Percentiles rank a stretch among this genome's conserved stretches.
Conservation (phyloP, 2,329 filamentous ascomycete genomes). For the Claviceps arundinis region DNA sequence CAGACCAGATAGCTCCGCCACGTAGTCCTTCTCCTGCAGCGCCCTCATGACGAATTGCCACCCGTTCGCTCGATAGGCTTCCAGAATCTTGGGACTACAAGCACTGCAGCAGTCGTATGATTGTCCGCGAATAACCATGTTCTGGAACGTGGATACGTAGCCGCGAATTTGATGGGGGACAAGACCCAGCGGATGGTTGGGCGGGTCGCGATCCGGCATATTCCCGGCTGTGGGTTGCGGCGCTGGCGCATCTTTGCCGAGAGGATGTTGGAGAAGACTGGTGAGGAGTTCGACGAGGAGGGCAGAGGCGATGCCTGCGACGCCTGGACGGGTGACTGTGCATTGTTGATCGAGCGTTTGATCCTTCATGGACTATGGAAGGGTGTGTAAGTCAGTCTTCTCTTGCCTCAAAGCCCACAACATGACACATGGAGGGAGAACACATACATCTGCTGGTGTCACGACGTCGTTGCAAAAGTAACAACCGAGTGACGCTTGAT, state of each 20-base stretch:
- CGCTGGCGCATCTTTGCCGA: slow-evolving; percentile 49
- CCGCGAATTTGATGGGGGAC: slow-evolving; percentile 74
- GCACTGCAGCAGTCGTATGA: slow-evolving; percentile 74
- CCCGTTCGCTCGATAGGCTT: slow-evolving; percentile 51
- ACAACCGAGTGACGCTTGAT: slow-evolving; percentile 66
- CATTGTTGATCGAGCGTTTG: slow-evolving; percentile 96
- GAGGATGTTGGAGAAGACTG: slow-evolving; percentile 76
- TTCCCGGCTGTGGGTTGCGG: slow-evolving; percentile 28
- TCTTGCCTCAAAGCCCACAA: background rate
- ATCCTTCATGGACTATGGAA: slow-evolving; percentile 68
- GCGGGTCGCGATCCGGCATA: slow-evolving; percentile 40
- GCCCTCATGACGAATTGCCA: slow-evolving; percentile 70
- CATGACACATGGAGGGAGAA: background rate
- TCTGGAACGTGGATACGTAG: slow-evolving; percentile 61
- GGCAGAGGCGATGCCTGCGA: slow-evolving; percentile 84
- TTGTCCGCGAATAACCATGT: slow-evolving; percentile 57
- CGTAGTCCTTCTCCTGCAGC: slow-evolving; percentile 61
- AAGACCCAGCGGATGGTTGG: slow-evolving; percentile 49
- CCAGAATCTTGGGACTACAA: slow-evolving; percentile 57
- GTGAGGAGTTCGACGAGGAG: slow-evolving; percentile 82
- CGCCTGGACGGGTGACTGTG: slow-evolving; percentile 86
- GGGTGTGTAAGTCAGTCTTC: background rate
- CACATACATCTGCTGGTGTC: slow-evolving; percentile 75
- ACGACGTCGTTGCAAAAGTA: slow-evolving; percentile 99
- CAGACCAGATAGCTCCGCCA: slow-evolving; percentile 62